Evolutionary conservation across 495 filamentous ascomycete species (phyloP), one percentile per base, ranked within the genome.

Genomic region (Hypoxylon rickii): DNA sequence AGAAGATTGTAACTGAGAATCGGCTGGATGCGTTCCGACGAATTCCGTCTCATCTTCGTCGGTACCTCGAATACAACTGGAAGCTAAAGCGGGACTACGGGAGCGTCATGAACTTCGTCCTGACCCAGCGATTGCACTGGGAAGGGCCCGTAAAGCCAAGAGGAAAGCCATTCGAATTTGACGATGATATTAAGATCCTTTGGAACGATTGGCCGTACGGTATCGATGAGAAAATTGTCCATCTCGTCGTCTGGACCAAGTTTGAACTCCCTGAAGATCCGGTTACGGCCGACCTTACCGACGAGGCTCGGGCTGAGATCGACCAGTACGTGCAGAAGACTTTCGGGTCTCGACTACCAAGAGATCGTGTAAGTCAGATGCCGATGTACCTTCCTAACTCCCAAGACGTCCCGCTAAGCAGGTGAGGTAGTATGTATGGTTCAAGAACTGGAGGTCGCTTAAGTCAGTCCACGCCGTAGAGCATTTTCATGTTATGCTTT

Each of bases 181-280:
- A 67, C 1, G 87, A 86, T 44, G 88, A 95, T 61, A 66, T 87
- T 64, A 88, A 86, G 55, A 83, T 93, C 32, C 69, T 95, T 15
- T 83, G 83, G 72, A 96, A 96, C 64, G 90, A 96, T 77, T 96
- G 90, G 89, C 91, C 91, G 2, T 96, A 96, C 60, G 90, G 89
- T 0, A 74, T 95, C 46, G 89, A 92, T 51, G 59, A 74, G 24
- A 76, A 76, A 49, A 90, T 96, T 46, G 83, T 90, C 7, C 91
- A 96, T 65, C 72, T 95, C 16, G 88, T 94, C 12, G 82, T 95
- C 7, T 96, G 91, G 91, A 92, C 87, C n/a, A 96, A 95, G 69
- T 96, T 95, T 66, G 65, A 68, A 19, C 58, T 80, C 2, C 79
- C 80, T 38, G 77, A 92, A 26, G 82, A 87, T 57, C 81, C 88